Base-by-base conservation (phyloP, 768 basidiomycete genomes). In the Mycena haematopus region DNA sequence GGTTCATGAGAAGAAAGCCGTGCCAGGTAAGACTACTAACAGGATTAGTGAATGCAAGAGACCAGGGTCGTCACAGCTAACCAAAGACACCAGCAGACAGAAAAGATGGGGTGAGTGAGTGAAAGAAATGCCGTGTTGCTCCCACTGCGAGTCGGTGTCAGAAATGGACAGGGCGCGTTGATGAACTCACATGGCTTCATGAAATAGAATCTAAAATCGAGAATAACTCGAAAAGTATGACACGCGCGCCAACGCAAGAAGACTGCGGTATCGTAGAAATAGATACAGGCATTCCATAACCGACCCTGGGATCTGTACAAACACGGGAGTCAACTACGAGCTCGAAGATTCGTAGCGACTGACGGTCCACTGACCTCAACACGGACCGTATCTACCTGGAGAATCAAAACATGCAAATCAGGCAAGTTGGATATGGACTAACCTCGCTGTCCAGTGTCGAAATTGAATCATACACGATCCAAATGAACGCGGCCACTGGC, bases 1-100 rank as follows among this genome's bases (percentile, higher is more conserved):
- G 59, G 59, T 60, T 60, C 59, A 60, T 52, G 29, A 60, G 44
- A 33, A 60, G 51, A n/a, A n/a, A n/a, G n/a, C n/a, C n/a, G n/a
- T n/a, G n/a, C n/a, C n/a, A n/a, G n/a, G n/a, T n/a, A n/a, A n/a
- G 3, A 47, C 59, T 29, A 25, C 59, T 60, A 13, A 6, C 35
- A 40, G 49, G 7, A 17, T n/a, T n/a, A n/a, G 31, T 29, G 19
- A 29, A 31, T 29, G n/a, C 9, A 19, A 10, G 40, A 42, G 19
- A 21, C 10, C 0, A 51, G 50, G 31, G 9, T 33, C 6, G n/a
- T 52, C 11, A 15, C 36, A 14, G 13, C 40, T 42, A 9, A 57
- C 56, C 22, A n/a, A 57, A 47, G 17, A 27, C 46, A n/a, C 56
- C 47, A n/a, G 17, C n/a, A 42, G 40, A 42, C 17, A 10, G 40